A percentile compares a stretch with the other conserved stretches of the same genome.
These are phyloP conservation scores for Coemansia sp. DNA, from an alignment of 192 early-diverging fungal species.

Conservation along the genomic window DNA sequence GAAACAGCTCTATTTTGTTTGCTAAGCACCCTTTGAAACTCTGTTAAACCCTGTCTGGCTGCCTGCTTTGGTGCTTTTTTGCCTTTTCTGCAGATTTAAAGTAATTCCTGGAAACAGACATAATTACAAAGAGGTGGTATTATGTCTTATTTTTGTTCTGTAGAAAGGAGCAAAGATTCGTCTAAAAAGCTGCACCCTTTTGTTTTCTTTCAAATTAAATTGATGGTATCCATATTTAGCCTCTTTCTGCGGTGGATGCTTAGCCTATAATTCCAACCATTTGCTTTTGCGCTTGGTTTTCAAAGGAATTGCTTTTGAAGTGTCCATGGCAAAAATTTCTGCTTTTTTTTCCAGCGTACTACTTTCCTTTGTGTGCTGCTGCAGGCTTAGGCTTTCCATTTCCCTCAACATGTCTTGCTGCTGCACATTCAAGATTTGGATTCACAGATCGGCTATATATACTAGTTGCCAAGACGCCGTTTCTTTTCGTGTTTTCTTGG, in stretches of 20 bases:
- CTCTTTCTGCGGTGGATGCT: not conserved
- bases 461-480: slow-evolving; percentile 5
- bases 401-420: not conserved
- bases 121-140: slow-evolving; percentile 5
- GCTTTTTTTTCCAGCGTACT: not conserved
- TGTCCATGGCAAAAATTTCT: not conserved
- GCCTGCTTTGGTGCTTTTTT: slow-evolving; percentile 1
- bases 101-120: not conserved
- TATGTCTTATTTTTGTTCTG: not conserved
- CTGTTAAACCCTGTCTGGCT: not conserved
- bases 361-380: not conserved
- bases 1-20: not conserved
- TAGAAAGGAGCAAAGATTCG: not conserved
- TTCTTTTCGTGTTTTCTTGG: slow-evolving; percentile 14
- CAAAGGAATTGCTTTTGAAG: not conserved
- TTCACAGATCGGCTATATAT: not conserved
- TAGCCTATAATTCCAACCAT: not conserved
- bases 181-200: not conserved
- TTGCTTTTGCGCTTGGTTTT: not conserved
- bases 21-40: not conserved
- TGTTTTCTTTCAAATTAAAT: not conserved
- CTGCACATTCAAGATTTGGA: not conserved
- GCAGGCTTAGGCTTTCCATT: not conserved
- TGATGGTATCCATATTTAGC: not conserved
- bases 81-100: slow-evolving; percentile 5